Base-by-base conservation (phyloP, 345 rosid genomes). In the Eucalyptus marginata region DNA sequence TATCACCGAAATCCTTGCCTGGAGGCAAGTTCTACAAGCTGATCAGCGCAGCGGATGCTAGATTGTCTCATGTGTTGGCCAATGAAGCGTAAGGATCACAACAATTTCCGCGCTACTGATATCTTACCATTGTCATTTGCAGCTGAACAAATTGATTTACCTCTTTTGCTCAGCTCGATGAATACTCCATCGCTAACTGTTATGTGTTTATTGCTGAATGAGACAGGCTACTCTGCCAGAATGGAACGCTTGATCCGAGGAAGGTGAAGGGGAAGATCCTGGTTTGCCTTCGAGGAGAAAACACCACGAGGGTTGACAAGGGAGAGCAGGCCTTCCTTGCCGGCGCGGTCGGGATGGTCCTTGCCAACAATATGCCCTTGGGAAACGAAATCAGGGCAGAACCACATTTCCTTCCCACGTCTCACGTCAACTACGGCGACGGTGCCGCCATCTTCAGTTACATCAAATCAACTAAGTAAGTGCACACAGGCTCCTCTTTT, bases 341-440 rank as follows among this genome's bases (percentile, higher is more conserved):
- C 6, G 99, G 99, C 2, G 99, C 97, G 2, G 95, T 90, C 1
- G 98, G 99, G 47, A 95, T 98, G 98, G 93, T 98, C 79, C 96
- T 98, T 15, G 96, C 93, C 68, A 97, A 96, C 80, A 80, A 87
- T 87, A 81, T 86, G 54, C 29, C 25, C 12, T 66, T 52, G 1
- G 99, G 94, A 47, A 93, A 95, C 52, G 96, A 95, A 79, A 86
- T 95, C 80, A 25, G 50, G 6, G 92, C 96, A 1, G 97, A 95
- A 89, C 92, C 97, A 3, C 98, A 95, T 91, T 90, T 97, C 85
- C 96, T 97, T 49, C 99, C 99, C 3, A 95, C 96, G 17, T 88
- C 97, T 33, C 96, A 96, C 10, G 76, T 98, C 90, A 93, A 88
- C 87, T 96, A 88, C 85, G 86, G 84, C 2, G 94, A 94, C 36